Conservation (phyloP, 345 rosid genomes). For the Linum tenue region DNA sequence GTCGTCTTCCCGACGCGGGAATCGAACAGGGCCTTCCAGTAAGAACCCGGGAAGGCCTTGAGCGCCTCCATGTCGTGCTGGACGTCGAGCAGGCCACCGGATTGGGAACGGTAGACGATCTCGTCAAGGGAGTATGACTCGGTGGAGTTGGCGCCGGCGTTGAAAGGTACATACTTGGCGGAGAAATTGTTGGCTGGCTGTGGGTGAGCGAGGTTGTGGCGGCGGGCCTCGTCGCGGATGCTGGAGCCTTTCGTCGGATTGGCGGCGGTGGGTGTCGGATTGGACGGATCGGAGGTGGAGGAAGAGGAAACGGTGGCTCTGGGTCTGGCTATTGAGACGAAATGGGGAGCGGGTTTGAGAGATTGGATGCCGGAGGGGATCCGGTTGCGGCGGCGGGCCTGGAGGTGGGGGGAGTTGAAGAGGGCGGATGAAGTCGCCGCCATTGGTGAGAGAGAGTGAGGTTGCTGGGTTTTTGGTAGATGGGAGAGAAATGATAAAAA, state of each 20-base stretch:
- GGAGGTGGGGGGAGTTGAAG: conserved; percentile 10
- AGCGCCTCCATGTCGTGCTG: conserved; percentile 21
- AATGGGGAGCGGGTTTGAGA: conserved; percentile 10
- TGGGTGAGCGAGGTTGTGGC: conserved; percentile 19
- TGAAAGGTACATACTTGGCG: conserved; percentile 55
- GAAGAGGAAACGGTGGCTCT: conserved; percentile 9
- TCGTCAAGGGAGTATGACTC: conserved; percentile 25
- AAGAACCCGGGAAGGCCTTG: conserved; percentile 16
- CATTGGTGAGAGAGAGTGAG: conserved; percentile 11
- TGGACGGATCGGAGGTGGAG: conserved; percentile 4
- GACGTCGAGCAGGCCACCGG: conserved; percentile 25
- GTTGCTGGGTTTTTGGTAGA: background rate
- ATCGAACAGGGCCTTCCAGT: conserved; percentile 69
- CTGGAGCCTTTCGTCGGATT: conserved; percentile 12
- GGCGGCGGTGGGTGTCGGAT: conserved; percentile 8
- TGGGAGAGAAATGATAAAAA: background rate
- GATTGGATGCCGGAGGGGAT: background rate
- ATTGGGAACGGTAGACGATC: conserved; percentile 20
- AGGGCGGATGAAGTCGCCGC: conserved; percentile 18
- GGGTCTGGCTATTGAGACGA: conserved; percentile 4
- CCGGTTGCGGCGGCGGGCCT: conserved; percentile 4
- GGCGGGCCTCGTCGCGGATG: conserved; percentile 50
- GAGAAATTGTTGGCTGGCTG: conserved; percentile 21
- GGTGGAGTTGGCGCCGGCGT: conserved; percentile 17
- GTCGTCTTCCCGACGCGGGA: conserved; percentile 77